Evolutionary conservation across 441 rosid species (phyloP), one percentile per base, ranked within the genome.

Genomic region (Gossypium schwendimanii): DNA sequence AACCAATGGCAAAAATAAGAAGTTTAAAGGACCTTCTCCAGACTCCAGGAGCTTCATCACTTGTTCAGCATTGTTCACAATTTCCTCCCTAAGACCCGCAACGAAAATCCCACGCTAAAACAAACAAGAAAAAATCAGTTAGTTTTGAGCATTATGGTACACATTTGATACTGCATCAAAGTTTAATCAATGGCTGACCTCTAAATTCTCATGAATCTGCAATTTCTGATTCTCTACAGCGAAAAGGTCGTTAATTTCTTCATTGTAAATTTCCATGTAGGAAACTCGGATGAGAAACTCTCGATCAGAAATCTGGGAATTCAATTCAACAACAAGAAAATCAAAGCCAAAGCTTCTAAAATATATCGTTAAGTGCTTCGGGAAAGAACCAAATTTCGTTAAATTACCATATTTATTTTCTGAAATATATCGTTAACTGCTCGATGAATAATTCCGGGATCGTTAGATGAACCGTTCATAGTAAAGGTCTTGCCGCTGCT

Each of bases 401-500:
- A 10, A 23, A 8, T 20, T 84, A 89, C 97, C 87, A 9, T 69
- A 41, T 86, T 74, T 64, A 88, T 86, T 71, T 76, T 77, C 28
- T 85, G 79, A 77, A 91, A 94, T 2, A 88, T 81, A 84, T 92
- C 92, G 75, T 79, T 79, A 15, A 92, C 95, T 1, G 95, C 91
- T 14, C 86, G 87, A 60, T 81, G 91, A 75, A 92, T 92, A 57
- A 94, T 83, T 54, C 95, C 97, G 0, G 89, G 95, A 74, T 94
- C 94, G 12, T 74, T 58, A 11, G 86, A 81, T 3, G 97, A 87
- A 71, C 98, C 97, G 20, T 93, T 94, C 95, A 94, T 92, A 0
- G 97, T 94, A 75, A 89, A 94, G 14, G 98, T 92, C 80, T 94
- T 94, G 39, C 98, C 98, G 77, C 98, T 94, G 85, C 97, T 92